A percentile compares a stretch with the other conserved stretches of the same genome.
Conservation (phyloP, 2,329 filamentous ascomycete species). For the Epichloe baconii region DNA sequence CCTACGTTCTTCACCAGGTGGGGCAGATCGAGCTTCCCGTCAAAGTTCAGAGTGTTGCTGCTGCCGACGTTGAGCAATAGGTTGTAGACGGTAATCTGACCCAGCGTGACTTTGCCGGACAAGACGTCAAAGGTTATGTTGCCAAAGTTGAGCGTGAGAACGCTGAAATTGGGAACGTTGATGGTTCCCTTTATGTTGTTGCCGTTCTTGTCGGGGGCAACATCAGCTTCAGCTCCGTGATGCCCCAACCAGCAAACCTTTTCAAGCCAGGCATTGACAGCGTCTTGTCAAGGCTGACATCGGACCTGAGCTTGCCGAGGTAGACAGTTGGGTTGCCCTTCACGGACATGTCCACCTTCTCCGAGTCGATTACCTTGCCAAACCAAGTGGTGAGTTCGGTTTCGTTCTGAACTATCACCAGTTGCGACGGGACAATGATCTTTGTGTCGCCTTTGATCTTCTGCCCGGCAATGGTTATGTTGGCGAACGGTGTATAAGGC, state of each 20-base stretch:
- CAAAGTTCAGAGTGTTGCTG: conserved; percentile 29
- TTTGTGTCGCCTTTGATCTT: conserved; percentile 23
- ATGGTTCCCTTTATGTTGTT: conserved; percentile 29
- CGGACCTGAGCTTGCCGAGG: conserved; percentile 26
- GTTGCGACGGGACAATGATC: conserved; percentile 21
- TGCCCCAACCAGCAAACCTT: conserved; percentile 24
- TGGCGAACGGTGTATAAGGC: conserved; percentile 11
- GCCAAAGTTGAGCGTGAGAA: conserved; percentile 29
- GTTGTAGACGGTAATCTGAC: conserved; percentile 25
- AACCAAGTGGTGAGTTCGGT: conserved; percentile 28
- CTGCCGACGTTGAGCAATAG: conserved; percentile 28
- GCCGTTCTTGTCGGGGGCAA: conserved; percentile 26
- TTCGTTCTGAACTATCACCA: conserved; percentile 23
- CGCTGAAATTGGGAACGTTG: conserved; percentile 31
- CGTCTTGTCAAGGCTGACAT: conserved; percentile 27
- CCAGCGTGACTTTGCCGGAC: conserved; percentile 26
- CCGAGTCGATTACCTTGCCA: conserved; percentile 24
- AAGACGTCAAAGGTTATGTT: conserved; percentile 32
- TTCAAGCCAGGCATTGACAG: conserved; percentile 27
- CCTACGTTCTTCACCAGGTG: conserved; percentile 28
- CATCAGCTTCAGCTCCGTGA: conserved; percentile 25
- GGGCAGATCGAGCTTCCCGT: conserved; percentile 28
- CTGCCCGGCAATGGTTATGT: conserved; percentile 7
- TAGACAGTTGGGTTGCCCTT: conserved; percentile 23
- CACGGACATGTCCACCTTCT: conserved; percentile 23